Base-by-base conservation (phyloP, 768 basidiomycete species). In the Panaeolus papilionaceus region DNA sequence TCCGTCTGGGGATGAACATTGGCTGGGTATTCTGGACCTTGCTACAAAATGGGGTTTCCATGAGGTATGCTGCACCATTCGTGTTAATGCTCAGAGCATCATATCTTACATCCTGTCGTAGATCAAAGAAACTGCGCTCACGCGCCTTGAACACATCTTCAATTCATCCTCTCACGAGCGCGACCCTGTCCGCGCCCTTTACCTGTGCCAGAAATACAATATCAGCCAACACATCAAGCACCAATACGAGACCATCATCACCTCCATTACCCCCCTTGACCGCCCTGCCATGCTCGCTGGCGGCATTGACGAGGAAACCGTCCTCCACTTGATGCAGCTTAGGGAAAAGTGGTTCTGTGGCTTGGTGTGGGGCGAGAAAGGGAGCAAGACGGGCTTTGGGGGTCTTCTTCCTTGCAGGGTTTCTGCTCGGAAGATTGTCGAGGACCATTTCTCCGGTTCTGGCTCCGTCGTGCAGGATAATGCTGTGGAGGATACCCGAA, bases 201-300 rank as follows among this genome's bases (percentile, higher is more conserved):
- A 58, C 16, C 28, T 58, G 4, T 58, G 54, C 54, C 10, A 58
- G 54, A 58, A 58, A 37, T 58, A 58, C 54, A 33, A 58, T 4
- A 58, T 58, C 6, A 7, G 6, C 4, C 54, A 58, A 28, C 54
- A 58, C 16, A 37, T 58, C 28, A 28, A 58, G 8, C 54, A 58
- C 20, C 54, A 58, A 58, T 58, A 28, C 33, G 54, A 58, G n/a
- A 18, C 54, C 14, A 33, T 58, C 28, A 33, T 58, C 28, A 58
- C 33, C 14, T 58, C 54, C 26, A 37, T 58, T 7, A 33, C 33
- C 26, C 54, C 54, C 8, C 26, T 58, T 16, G 54, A 58, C 33
- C 28, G 28, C 12, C 26, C 5, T 5, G 54, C 28, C 33, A 58
- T 58, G 54, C n/a, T 58, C 3, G 54, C 26, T 58, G 54, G 54